Evolutionary conservation across 2,329 filamentous ascomycete species (phyloP), one percentile per base, ranked within the genome.

Genomic region (Alternaria sp.): DNA sequence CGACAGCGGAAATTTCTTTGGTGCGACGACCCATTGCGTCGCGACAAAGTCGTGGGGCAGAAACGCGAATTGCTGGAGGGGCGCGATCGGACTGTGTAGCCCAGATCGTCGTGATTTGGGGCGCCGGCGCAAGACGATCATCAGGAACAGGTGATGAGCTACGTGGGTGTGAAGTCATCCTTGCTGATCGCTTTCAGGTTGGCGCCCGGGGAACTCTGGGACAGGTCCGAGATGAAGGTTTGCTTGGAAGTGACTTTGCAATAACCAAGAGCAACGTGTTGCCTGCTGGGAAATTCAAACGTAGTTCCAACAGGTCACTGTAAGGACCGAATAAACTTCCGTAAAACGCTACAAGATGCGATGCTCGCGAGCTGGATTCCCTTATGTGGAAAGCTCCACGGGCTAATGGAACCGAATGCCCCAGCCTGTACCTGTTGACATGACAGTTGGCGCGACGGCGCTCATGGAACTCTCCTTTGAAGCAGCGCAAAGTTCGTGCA

Each of bases 291-390:
- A 62, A 51, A 63, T 60, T 40, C 54, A 54, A 56, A 34, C 55
- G 60, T 56, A 58, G 51, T 54, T 58, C 44, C 51, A 49, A 56
- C 49, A 51, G 44, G 54, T 51, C 50, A 60, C 29, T 39, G 52
- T 59, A 46, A 51, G 40, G 52, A 55, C 56, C 41, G 42, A 59
- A 50, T 50, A 60, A 58, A 62, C 54, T 28, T 59, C 44, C 13
- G 71, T 72, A 65, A 65, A 72, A 72, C 70, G 63, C 69, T 71
- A 67, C 67, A 59, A 65, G 49, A 64, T 67, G 64, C 63, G 66
- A 67, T 61, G 56, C 63, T 58, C 57, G 54, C 55, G 61, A 70
- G 72, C 68, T 67, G 65, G 63, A 62, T 66, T 66, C 57, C 69
- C 61, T 48, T 55, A 63, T 53, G 53, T 53, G 60, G 63, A 26